Evolutionary conservation across 1,139 yeast species (phyloP).

Genomic region (Blastobotrys aristatus): DNA sequence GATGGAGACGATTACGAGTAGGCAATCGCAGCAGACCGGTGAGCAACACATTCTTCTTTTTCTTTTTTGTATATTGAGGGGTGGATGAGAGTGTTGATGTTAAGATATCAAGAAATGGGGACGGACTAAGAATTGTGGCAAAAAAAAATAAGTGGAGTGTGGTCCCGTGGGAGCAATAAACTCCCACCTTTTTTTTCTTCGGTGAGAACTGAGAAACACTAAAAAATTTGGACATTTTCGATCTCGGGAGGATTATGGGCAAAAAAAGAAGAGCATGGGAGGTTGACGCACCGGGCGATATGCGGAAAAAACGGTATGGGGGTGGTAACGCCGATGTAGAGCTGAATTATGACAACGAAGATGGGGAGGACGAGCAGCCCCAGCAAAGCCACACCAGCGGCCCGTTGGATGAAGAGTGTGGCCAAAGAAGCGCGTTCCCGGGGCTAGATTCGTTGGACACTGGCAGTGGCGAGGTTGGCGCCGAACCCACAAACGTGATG

Average conservation of each 20-base stretch:
- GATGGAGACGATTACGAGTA: slow-evolving; percentile 71
- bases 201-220: too few species aligned
- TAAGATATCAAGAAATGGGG: neutral
- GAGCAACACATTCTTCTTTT: slow-evolving; percentile 12
- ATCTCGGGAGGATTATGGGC: too few species aligned
- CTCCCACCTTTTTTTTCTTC: neutral
- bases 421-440: slow-evolving; percentile 44
- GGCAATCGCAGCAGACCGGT: slow-evolving; percentile 49
- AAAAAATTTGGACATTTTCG: too few species aligned
- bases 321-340: slow-evolving; percentile 7
- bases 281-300: neutral
- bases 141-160: neutral
- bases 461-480: neutral
- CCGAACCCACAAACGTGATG: slow-evolving; percentile 16
- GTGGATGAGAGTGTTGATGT: too few species aligned
- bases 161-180: neutral
- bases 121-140: neutral
- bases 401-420: slow-evolving; percentile 37
- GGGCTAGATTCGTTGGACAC: slow-evolving; percentile 18
- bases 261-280: slow-evolving; percentile 3
- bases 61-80: too few species aligned
- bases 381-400: slow-evolving; percentile 21
- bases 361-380: neutral
- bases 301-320: slow-evolving; percentile 6
- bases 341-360: slow-evolving; percentile 12